Conservation (phyloP, 1,284 basidiomycete species). For the Pascua guehoae region DNA sequence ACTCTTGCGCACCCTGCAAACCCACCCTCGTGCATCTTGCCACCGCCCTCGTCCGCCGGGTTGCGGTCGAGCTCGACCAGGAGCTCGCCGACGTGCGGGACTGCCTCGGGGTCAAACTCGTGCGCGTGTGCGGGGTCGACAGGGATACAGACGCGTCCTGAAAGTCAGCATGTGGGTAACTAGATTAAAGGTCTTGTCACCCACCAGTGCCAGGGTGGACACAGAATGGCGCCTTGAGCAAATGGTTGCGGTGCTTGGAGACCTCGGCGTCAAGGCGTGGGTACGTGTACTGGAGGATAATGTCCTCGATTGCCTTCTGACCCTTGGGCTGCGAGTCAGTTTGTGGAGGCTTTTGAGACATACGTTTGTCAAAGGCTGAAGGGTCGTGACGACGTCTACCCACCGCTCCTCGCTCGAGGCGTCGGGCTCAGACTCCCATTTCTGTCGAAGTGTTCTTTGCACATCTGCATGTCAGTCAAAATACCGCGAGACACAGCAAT, state of each 20-base stretch:
- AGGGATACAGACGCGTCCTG: constrained; percentile 89
- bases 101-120: constrained; percentile 75
- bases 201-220: constrained; percentile 83
- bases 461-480: background rate
- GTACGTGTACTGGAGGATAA: constrained; percentile 92
- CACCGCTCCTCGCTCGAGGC: constrained; percentile 67
- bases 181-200: constrained; percentile 7
- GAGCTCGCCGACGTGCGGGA: constrained; percentile 82
- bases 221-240: constrained; percentile 97
- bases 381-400: constrained; percentile 57
- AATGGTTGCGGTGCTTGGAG: constrained; percentile 93
- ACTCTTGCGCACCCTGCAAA: background rate
- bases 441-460: constrained; percentile 51
- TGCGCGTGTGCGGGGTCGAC: constrained; percentile 75
- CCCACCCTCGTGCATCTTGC: constrained; percentile 15
- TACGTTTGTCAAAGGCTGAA: background rate
- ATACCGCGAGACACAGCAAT: no score
- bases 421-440: constrained; percentile 62
- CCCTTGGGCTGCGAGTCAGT: constrained; percentile 30
- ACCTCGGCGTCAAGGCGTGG: constrained; percentile 96
- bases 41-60: background rate
- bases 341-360: background rate
- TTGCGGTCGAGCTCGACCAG: constrained; percentile 64
- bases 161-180: background rate
- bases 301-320: constrained; percentile 66